Conservation (phyloP, 805 yeast species). For the Candida boleticola region DNA sequence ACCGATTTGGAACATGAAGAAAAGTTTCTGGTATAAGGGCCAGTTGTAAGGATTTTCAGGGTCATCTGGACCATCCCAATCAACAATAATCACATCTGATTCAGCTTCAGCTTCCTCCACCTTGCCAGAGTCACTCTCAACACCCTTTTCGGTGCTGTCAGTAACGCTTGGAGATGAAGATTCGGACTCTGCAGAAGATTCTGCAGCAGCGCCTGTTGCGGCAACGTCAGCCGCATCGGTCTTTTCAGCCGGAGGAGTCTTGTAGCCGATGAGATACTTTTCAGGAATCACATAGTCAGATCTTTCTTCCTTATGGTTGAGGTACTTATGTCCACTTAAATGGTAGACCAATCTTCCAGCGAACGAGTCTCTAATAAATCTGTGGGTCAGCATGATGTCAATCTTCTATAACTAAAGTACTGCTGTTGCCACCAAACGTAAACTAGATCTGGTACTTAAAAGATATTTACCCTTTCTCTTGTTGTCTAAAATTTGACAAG, state of each 20-base stretch:
- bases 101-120: slow-evolving; percentile 3
- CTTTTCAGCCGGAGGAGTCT: background rate
- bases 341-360: slow-evolving; percentile 28
- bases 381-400: slow-evolving; percentile 4
- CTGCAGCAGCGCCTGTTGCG: slow-evolving; percentile 9
- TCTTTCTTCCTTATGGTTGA: slow-evolving; percentile 26
- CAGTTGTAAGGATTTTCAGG: slow-evolving; percentile 59
- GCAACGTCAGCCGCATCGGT: slow-evolving; percentile 3
- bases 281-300: slow-evolving; percentile 29
- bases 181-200: background rate
- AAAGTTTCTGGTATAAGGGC: slow-evolving; percentile 40
- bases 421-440: background rate
- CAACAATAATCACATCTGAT: background rate
- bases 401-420: background rate
- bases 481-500: too few species aligned
- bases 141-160: slow-evolving; percentile 7
- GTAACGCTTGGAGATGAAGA: too few species aligned
- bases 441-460: too few species aligned
- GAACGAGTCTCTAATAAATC: slow-evolving; percentile 31
- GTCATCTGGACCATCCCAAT: slow-evolving; percentile 46
- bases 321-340: slow-evolving; percentile 23
- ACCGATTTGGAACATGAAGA: slow-evolving; percentile 39
- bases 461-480: too few species aligned
- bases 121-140: slow-evolving; percentile 11
- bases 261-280: slow-evolving; percentile 20